Conservation (phyloP, 495 filamentous ascomycete species). For the Penicillium chermesinum region DNA sequence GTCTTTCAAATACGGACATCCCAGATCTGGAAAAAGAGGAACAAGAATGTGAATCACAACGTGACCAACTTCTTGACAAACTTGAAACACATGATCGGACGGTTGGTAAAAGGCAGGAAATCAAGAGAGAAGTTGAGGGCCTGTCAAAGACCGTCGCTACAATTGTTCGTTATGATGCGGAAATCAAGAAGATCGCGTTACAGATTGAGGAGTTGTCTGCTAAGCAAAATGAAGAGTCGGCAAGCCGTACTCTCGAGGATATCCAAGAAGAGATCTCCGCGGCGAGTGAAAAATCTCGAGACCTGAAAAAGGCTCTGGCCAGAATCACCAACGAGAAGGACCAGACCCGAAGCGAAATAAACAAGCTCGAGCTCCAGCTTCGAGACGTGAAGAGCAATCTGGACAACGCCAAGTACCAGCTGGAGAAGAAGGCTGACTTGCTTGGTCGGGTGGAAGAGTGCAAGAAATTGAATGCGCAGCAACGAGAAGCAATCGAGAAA, state of each 20-base stretch:
- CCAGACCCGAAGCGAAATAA: slow-evolving; percentile 59
- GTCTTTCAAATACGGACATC: slow-evolving; percentile 64
- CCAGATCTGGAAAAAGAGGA: slow-evolving; percentile 62
- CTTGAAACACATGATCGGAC: slow-evolving; percentile 69
- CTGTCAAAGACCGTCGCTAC: slow-evolving; percentile 69
- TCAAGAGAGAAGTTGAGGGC: slow-evolving; percentile 68
- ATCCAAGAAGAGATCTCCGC: slow-evolving; percentile 70
- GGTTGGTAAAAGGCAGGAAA: slow-evolving; percentile 59
- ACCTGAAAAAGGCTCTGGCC: slow-evolving; percentile 54
- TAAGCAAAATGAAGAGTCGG: slow-evolving; percentile 62
- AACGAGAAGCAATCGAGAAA: slow-evolving; percentile 59
- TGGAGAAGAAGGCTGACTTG: slow-evolving; percentile 71
- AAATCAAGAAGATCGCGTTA: slow-evolving; percentile 61
- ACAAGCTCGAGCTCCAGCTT: slow-evolving; percentile 63
- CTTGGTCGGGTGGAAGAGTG: slow-evolving; percentile 64
- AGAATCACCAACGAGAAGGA: slow-evolving; percentile 68
- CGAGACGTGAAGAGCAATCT: slow-evolving; percentile 66
- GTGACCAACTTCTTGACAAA: slow-evolving; percentile 54
- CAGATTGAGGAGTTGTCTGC: slow-evolving; percentile 66
- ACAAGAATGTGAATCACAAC: slow-evolving; percentile 46
- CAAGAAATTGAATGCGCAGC: slow-evolving; percentile 59
- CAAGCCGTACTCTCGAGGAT: slow-evolving; percentile 67
- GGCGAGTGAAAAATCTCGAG: slow-evolving; percentile 61
- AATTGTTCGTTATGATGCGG: slow-evolving; percentile 65
- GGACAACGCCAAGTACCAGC: slow-evolving; percentile 59